Base-by-base conservation (phyloP, 2,329 filamentous ascomycete species). In the Camptophora hylomeconis region DNA sequence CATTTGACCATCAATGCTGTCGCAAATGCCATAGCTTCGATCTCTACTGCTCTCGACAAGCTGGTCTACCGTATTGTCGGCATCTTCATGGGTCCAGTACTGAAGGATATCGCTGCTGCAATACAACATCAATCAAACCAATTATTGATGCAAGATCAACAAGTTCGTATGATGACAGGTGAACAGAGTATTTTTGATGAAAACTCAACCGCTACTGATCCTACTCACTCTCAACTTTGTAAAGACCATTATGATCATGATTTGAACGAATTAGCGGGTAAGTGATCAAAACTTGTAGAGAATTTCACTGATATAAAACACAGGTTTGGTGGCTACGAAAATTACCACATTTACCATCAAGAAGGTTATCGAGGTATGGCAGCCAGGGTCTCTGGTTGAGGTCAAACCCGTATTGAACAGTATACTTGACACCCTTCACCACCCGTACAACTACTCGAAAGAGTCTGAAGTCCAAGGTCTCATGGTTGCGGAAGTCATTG, bases 31-130 rank as follows among this genome's bases (percentile, higher is more conserved):
- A 29, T 29, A 21, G 26, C 26, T 21, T 7, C 17, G 13, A 29
- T 29, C 11, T 29, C 26, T 3, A 21, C 13, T 21, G 26, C 26
- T 4, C 17, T 29, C n/a, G 26, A 29, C 11, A 29, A 29, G 26
- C 17, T 80, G 2, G 67, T 72, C 3, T 66, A 80, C 3, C 59
- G 69, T 4, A 44, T 89, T 14, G 65, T 89, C 11, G 83, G 83
- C 8, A 53, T 89, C 5, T 53, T 89, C 17, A 60, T 92, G 1
- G 82, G 83, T 0, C 81, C 82, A 0, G 65, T 92, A 13, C 17
- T 29, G 26, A 20, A 21, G 13, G 13, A 29, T 13, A 21, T 29
- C n/a, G 7, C 8, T 8, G 13, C 10, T 5, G 26, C 26, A 7
- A 11, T 29, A 7, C n/a, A 7, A 8, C 17, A 14, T 12, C 26